Base-by-base conservation (phyloP, 352 stramenopile genomes). In the Pythium brachiatum region DNA sequence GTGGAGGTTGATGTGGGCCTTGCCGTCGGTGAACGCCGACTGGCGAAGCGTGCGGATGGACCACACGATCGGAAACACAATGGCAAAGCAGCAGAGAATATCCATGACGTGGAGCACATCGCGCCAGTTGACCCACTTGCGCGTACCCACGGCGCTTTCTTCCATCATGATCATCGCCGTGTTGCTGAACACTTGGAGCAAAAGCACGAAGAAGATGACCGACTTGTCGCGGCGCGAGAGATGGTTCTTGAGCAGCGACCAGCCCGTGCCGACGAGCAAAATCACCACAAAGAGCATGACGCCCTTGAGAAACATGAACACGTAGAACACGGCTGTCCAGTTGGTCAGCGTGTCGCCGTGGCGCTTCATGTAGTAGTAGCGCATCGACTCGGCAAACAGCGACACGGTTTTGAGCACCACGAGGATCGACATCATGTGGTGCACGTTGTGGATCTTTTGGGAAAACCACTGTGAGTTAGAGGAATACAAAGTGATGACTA, bases 51-150 rank as follows among this genome's bases (percentile, higher is more conserved):
- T 71, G 25, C 80, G 77, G 58, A 98, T 97, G 20, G 88, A 96
- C 95, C 95, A 99, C n/a, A 99, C 84, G 72, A 99, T 98, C 5
- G 97, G 97, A 31, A 99, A 64, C 16, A 99, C 70, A 39, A 99
- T 93, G 18, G 92, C 92, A 62, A 89, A 94, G 75, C 97, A 99
- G 76, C 97, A 99, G 21, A 98, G 59, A 52, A 99, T 92, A 69
- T 99, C 97, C 8, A 99, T 70, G 5, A 99, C 44, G 59, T 99
- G 90, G 31, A 99, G 76, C 27, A 99, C 57, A 59, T 97, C 94
- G 52, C 82, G 88, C 84, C 86, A 91, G 26, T 58, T 79, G 41
- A 83, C 68, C 72, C 74, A 90, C 13, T 80, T 76, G 27, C 69
- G 75, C 16, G 88, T 95, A 12, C 90, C 92, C 13, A 93, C 79